Percentiles rank a stretch among this genome's conserved stretches.
These are phyloP conservation scores for Erodium chrysanthum DNA, from an alignment of 441 rosid species.

Conservation along the genomic window DNA sequence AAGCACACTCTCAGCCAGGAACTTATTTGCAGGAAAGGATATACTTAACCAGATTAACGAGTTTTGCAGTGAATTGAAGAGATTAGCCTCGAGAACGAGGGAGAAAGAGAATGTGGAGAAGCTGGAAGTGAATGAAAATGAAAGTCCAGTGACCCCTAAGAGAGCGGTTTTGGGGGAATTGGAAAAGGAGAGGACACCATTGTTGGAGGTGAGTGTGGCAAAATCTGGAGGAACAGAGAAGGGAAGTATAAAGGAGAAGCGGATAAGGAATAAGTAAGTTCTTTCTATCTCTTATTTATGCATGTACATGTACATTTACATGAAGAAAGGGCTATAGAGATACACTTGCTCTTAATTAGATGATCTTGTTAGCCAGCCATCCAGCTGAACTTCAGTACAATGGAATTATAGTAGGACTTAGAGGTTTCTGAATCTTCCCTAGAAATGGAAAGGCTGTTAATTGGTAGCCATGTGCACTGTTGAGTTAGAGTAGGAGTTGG, in stretches of 20 bases:
- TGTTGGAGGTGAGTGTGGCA: constrained; percentile 10
- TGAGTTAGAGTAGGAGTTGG: background rate
- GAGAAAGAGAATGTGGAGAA: constrained; percentile 41
- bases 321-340: too few species aligned
- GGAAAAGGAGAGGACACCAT: constrained; percentile 19
- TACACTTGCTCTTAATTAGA: background rate
- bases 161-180: constrained; percentile 1
- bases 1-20: constrained; percentile 66
- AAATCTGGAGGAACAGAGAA: constrained; percentile 32
- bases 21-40: constrained; percentile 64
- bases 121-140: constrained; percentile 25
- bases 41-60: constrained; percentile 66
- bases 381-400: background rate
- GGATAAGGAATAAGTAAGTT: constrained; percentile 38
- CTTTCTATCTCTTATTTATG: background rate
- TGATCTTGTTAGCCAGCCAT: background rate
- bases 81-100: constrained; percentile 51
- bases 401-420: background rate
- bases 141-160: constrained; percentile 7
- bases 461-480: background rate
- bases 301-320: too few species aligned
- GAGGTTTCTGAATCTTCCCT: too few species aligned
- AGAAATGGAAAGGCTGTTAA: background rate
- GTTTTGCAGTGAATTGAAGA: constrained; percentile 71
- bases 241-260: constrained; percentile 46